phyloP scores from a whole-genome alignment of 2,329 filamentous ascomycete species.

The Raffaelea ambrosiae region DNA sequence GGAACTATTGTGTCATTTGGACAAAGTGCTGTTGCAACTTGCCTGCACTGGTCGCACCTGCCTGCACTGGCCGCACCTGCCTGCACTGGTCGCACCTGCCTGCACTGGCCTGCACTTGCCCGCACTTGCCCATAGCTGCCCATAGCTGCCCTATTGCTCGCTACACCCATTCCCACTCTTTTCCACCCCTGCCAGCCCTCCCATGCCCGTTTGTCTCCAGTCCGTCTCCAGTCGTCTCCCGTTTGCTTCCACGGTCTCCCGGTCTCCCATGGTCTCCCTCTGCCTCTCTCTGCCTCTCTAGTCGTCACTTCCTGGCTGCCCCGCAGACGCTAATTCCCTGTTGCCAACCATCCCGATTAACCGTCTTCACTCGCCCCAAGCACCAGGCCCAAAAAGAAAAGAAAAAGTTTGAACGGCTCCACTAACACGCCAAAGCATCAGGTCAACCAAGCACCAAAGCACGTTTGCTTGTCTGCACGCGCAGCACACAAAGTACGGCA shows the following conservation, averaged over 20 bases:
- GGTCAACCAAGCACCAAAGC: not conserved
- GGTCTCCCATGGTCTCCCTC: no score
- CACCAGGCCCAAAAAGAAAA: not conserved
- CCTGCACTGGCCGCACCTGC: not conserved
- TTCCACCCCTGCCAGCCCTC: not conserved
- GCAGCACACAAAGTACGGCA: conserved; percentile 2
- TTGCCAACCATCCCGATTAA: not conserved
- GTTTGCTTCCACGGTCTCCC: conserved; percentile 5
- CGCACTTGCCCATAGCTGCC: no score
- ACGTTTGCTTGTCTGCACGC: conserved; percentile 1
- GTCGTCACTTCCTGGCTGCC: conserved; percentile 2
- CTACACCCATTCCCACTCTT: not conserved
- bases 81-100: not conserved
- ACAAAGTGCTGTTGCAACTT: not conserved
- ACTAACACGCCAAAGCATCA: no score
- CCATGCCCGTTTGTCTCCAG: no score
- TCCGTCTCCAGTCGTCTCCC: not conserved
- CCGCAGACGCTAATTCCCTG: conserved; percentile 3
- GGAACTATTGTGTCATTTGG: not conserved
- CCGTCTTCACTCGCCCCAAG: not conserved
- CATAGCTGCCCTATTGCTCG: no score
- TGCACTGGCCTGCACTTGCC: not conserved
- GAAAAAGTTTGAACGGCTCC: conserved; percentile 10
- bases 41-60: not conserved
- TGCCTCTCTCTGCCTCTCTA: not conserved